Conservation (phyloP, 2,329 filamentous ascomycete genomes). For the Dactylonectria macrodidyma region DNA sequence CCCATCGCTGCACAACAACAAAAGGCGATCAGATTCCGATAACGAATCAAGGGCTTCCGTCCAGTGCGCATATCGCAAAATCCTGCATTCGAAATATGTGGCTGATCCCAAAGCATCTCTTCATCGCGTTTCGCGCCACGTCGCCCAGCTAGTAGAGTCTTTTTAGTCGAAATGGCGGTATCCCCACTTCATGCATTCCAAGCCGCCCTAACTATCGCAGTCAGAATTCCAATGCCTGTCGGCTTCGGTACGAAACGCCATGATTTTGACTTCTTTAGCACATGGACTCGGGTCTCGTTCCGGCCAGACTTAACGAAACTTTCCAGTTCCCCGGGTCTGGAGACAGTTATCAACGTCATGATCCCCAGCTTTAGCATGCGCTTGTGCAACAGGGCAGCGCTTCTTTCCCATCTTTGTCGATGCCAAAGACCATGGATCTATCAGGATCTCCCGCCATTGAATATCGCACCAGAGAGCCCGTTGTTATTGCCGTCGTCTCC, state of each 20-base stretch:
- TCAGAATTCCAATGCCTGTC: neutral
- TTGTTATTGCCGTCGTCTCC: slow-evolving; percentile 18
- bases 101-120: too few relatives aligned
- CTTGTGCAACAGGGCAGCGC: too few relatives aligned
- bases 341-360: neutral
- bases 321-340: neutral
- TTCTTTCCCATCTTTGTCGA: neutral
- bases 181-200: neutral
- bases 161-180: too few relatives aligned
- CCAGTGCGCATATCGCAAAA: too few relatives aligned
- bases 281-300: neutral
- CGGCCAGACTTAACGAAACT: neutral
- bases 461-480: neutral
- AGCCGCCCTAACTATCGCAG: neutral
- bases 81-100: too few relatives aligned
- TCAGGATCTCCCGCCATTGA: neutral
- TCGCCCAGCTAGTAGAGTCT: too few relatives aligned
- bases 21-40: too few relatives aligned
- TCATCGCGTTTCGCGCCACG: too few relatives aligned
- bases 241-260: neutral
- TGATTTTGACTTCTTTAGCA: neutral
- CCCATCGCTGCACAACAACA: too few relatives aligned
- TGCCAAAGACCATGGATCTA: neutral
- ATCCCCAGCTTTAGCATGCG: neutral
- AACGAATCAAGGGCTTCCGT: too few relatives aligned